phyloP scores from a whole-genome alignment of 1,139 yeast species.

The Saccharomyces uvarum region DNA sequence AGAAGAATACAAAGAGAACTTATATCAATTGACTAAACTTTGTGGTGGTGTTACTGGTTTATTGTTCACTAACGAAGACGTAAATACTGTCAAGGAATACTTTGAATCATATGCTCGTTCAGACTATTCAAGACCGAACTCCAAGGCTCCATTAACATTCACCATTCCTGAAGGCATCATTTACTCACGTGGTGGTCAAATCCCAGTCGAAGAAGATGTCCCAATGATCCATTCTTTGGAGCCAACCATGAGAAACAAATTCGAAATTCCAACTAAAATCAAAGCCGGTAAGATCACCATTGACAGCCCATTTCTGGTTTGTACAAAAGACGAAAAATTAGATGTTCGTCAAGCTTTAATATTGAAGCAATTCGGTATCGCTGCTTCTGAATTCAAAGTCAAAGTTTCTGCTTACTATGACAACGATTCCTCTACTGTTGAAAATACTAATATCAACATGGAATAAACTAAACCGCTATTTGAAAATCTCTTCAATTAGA shows the following conservation, averaged over 20 bases:
- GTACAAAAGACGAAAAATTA: slow-evolving; percentile 68
- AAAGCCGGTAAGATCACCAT: slow-evolving; percentile 80
- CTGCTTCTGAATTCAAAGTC: slow-evolving; percentile 84
- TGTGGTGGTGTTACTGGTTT: slow-evolving; percentile 76
- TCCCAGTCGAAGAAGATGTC: slow-evolving; percentile 83
- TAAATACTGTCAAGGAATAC: slow-evolving; percentile 76
- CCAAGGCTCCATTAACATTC: slow-evolving; percentile 74
- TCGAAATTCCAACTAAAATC: slow-evolving; percentile 85
- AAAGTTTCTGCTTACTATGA: slow-evolving; percentile 69
- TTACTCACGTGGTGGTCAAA: slow-evolving; percentile 92
- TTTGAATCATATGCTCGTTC: slow-evolving; percentile 68
- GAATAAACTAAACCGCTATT: slow-evolving; percentile 15
- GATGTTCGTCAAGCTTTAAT: slow-evolving; percentile 90
- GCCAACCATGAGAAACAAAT: slow-evolving; percentile 79
- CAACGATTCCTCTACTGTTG: slow-evolving; percentile 38
- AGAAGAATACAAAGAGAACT: slow-evolving; percentile 82
- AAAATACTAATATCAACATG: slow-evolving; percentile 32
- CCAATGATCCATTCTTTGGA: slow-evolving; percentile 95
- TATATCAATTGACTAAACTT: slow-evolving; percentile 55
- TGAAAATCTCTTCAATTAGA: slow-evolving; percentile 1
- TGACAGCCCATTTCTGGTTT: slow-evolving; percentile 70
- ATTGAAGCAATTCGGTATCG: slow-evolving; percentile 90
- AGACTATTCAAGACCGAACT: slow-evolving; percentile 87
- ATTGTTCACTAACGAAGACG: slow-evolving; percentile 78
- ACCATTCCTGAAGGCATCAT: slow-evolving; percentile 83